Evolutionary conservation across 2,329 filamentous ascomycete species (phyloP), one percentile per base, ranked within the genome.

Genomic region (Coniochaeta sp.): DNA sequence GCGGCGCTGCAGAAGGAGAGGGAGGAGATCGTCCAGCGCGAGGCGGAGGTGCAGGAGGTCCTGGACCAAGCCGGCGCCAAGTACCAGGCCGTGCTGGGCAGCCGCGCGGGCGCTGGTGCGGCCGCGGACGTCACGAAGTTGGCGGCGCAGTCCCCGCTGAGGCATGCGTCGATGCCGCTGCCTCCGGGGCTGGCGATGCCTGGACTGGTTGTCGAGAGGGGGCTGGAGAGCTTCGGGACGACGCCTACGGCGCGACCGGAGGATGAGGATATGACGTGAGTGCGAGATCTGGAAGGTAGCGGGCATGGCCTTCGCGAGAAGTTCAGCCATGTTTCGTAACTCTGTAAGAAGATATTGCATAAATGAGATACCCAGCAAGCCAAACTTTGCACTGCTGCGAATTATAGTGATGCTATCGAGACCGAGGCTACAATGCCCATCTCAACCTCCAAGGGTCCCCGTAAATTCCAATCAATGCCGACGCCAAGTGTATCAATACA

Each of bases 21-120:
- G 68, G 76, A 79, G 3, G 83, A 89, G 32, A 81, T 96, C 47
- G 74, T 82, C 4, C 79, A 81, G 63, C 81, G 91, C 61, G 90
- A 96, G 73, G 81, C 79, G 5, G 90, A 95, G 72, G 89, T 97
- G 0, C 93, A 97, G 73, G 81, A 82, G 22, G 76, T 96, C 59
- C 76, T 98, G 58, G 88, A 91, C 70, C 88, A 95, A 71, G 90
- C 91, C 0, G 92, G 90, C 0, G 86, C 90, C 62, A 81, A 80
- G 63, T 82, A 83, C 56, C 77, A 80, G 61, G 73, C 78, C 17
- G 75, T 73, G 0, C 72, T 81, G 66, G 75, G 73, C 0, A 65
- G 17, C 10, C 58, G 44, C n/a, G 24, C 55, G 16, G 54, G 54
- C 24, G 47, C 62, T 10, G 64, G 44, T 16, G 24, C 55, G 16